These are phyloP conservation scores for Hanseniaspora occidentalis DNA, from an alignment of 805 yeast species.

Conservation along the genomic window DNA sequence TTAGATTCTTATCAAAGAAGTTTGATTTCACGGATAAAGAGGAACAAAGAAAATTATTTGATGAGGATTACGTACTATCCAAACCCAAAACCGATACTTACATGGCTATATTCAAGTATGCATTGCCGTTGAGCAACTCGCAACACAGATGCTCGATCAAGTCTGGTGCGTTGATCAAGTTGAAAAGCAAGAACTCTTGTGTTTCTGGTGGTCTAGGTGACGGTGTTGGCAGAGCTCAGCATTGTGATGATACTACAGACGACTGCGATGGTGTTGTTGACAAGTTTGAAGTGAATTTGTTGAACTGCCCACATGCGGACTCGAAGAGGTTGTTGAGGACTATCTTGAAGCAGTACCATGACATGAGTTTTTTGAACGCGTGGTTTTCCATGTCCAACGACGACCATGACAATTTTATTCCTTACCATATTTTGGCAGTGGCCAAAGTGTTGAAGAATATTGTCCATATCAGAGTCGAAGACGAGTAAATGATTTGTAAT, in stretches of 20 bases:
- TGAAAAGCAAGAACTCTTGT: slow-evolving; percentile 11
- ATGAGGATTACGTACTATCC: slow-evolving; percentile 26
- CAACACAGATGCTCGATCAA: slow-evolving; percentile 59
- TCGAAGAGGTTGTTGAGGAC: slow-evolving; percentile 42
- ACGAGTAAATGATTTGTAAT: slow-evolving; percentile 1
- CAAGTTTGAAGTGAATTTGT: slow-evolving; percentile 48
- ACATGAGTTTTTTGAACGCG: slow-evolving; percentile 31
- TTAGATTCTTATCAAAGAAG: slow-evolving; percentile 17
- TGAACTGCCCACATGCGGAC: slow-evolving; percentile 64
- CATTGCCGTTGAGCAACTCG: slow-evolving; percentile 58
- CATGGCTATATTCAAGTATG: slow-evolving; percentile 45
- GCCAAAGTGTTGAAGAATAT: slow-evolving; percentile 45
- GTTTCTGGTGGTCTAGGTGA: neutral
- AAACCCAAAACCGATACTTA: slow-evolving; percentile 39
- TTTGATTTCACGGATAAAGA: slow-evolving; percentile 1
- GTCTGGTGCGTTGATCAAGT: slow-evolving; percentile 52
- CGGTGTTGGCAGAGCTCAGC: neutral
- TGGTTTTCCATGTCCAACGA: slow-evolving; percentile 28
- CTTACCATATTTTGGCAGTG: slow-evolving; percentile 68
- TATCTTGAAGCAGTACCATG: slow-evolving; percentile 48
- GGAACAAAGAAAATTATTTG: slow-evolving; percentile 9
- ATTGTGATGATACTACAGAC: slow-evolving; percentile 12
- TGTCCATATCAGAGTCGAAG: slow-evolving; percentile 41
- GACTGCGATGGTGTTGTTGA: slow-evolving; percentile 20
- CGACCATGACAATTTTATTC: slow-evolving; percentile 32